A percentile compares a stretch with the other conserved stretches of the same genome.
These are phyloP conservation scores for Mucuna pruriens DNA, from an alignment of 306 rosid genomes.

Conservation along the genomic window DNA sequence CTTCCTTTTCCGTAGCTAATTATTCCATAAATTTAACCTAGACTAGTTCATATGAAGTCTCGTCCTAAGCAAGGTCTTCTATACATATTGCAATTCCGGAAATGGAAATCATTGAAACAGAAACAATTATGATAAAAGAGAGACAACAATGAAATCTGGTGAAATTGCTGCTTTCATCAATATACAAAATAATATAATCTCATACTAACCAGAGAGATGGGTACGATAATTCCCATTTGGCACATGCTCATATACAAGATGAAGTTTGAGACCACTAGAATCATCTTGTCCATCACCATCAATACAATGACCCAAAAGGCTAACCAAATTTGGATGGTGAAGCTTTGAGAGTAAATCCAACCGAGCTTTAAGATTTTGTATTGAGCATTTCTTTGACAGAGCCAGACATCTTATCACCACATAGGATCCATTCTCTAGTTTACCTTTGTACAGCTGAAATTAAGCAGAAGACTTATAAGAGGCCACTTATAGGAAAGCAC, in stretches of 20 bases:
- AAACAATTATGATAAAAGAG: neutral
- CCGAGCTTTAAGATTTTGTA: constrained; percentile 67
- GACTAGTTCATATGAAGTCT: neutral
- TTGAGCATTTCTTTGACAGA: constrained; percentile 66
- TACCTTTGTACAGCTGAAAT: constrained; percentile 79
- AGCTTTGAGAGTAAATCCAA: constrained; percentile 85
- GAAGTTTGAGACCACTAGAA: constrained; percentile 54
- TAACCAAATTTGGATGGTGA: constrained; percentile 89
- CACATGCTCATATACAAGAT: constrained; percentile 75
- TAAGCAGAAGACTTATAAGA: neutral
- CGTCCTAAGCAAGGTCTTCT: neutral
- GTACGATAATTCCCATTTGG: constrained; percentile 64
- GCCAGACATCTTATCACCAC: constrained; percentile 62
- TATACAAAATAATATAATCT: neutral
- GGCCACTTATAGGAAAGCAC: neutral
- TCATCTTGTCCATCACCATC: constrained; percentile 63
- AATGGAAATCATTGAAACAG: neutral
- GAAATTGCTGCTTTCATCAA: neutral
- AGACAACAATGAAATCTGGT: neutral
- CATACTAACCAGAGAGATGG: constrained; percentile 67
- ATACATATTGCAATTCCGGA: neutral
- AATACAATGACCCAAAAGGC: constrained; percentile 83
- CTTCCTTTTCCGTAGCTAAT: neutral
- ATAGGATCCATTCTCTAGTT: constrained; percentile 64
- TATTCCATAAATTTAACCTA: neutral